Conservation (phyloP, 768 basidiomycete genomes). For the Auricularia heimuer region DNA sequence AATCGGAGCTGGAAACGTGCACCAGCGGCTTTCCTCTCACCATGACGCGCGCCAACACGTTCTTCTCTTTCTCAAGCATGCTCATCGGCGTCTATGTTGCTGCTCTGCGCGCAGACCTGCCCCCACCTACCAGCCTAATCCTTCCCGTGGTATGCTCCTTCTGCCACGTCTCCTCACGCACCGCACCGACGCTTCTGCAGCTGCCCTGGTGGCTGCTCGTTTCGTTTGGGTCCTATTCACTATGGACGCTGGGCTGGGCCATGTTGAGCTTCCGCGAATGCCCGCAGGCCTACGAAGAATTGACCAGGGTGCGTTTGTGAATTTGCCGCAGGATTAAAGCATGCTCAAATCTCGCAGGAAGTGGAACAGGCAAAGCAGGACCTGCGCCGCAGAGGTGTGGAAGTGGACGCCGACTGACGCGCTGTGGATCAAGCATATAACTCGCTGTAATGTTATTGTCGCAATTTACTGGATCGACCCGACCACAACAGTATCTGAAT, state of each 20-base stretch:
- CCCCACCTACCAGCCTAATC: slow-evolving; percentile 47
- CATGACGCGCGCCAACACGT: slow-evolving; percentile 57
- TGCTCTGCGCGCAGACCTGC: slow-evolving; percentile 42
- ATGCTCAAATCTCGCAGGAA: slow-evolving; percentile 32
- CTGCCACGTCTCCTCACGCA: not conserved
- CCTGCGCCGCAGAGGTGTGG: slow-evolving; percentile 47
- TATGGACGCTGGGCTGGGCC: slow-evolving; percentile 69
- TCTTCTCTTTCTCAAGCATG: slow-evolving; percentile 35
- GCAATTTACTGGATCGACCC: too few relatives aligned
- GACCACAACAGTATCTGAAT: too few relatives aligned
- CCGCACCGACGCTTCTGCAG: slow-evolving; percentile 24
- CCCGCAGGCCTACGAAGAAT: slow-evolving; percentile 66
- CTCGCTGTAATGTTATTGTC: too few relatives aligned
- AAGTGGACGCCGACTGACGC: slow-evolving; percentile 36
- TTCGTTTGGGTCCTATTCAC: slow-evolving; percentile 68
- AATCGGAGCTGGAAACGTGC: not conserved
- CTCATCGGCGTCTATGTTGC: slow-evolving; percentile 44
- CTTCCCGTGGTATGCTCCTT: slow-evolving; percentile 46
- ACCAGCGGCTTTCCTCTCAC: not conserved
- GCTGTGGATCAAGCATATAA: too few relatives aligned
- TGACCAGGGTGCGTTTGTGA: slow-evolving; percentile 42
- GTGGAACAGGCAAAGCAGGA: slow-evolving; percentile 49
- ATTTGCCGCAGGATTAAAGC: slow-evolving; percentile 5
- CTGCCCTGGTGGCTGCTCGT: slow-evolving; percentile 79
- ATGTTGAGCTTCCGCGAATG: slow-evolving; percentile 66